Percentiles rank a stretch among this genome's conserved stretches.
Conservation (phyloP, 1,139 yeast genomes). For the Candida frijolesensis region DNA sequence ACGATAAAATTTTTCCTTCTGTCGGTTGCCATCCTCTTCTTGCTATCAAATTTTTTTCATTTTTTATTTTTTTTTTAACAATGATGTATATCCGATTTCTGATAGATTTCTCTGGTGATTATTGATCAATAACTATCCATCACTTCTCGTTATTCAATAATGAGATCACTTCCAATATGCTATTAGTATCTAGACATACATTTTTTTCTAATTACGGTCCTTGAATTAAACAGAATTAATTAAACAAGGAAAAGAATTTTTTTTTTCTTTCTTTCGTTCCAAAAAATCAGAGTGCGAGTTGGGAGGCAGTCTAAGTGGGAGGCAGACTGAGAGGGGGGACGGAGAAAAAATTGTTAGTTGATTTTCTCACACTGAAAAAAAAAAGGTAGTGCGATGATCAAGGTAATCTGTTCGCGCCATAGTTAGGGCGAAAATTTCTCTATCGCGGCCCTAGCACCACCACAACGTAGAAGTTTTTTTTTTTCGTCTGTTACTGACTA, state of each 20-base stretch:
- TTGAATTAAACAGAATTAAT: constrained; percentile 2
- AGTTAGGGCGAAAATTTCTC: neutral
- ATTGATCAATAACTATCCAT: no score
- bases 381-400: neutral
- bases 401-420: neutral
- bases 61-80: no score
- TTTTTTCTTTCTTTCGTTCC: neutral
- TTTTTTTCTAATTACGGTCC: constrained; percentile 15
- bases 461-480: neutral
- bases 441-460: neutral
- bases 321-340: neutral
- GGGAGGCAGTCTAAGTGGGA: no score
- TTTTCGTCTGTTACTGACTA: neutral
- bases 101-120: neutral
- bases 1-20: no score
- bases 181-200: constrained; percentile 15
- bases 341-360: no score
- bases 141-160: no score
- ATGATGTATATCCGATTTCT: no score
- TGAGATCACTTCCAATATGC: neutral
- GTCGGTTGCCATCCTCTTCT: no score
- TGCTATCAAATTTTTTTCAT: no score
- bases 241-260: constrained; percentile 1
- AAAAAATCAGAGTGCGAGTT: neutral
- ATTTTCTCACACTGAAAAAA: neutral